Evolutionary conservation across 495 filamentous ascomycete species (phyloP).

Genomic region (Baudoinia panamericana): DNA sequence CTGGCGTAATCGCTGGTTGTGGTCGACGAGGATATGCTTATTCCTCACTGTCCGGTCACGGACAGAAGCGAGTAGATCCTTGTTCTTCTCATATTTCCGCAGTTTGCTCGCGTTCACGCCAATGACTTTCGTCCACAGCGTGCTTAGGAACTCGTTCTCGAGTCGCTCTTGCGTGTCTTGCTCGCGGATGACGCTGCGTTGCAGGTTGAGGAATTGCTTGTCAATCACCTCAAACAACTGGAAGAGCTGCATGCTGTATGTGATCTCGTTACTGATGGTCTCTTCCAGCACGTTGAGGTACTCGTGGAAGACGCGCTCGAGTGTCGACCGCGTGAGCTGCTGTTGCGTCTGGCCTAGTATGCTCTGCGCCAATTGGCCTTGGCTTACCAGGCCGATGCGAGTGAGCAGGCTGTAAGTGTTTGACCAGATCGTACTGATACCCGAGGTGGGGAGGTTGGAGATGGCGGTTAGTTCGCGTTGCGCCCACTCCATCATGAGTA

Average conservation of each 20-base stretch:
- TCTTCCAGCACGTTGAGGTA: slow-evolving; percentile 81
- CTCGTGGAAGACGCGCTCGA: slow-evolving; percentile 76
- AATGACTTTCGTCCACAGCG: slow-evolving; percentile 72
- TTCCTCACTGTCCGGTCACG: slow-evolving; percentile 72
- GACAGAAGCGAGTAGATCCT: slow-evolving; percentile 54
- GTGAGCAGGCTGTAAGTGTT: slow-evolving; percentile 69
- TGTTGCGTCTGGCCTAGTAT: slow-evolving; percentile 66
- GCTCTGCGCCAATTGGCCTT: slow-evolving; percentile 23
- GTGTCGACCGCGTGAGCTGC: slow-evolving; percentile 63
- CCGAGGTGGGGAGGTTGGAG: slow-evolving; percentile 40
- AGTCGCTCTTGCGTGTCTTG: slow-evolving; percentile 61
- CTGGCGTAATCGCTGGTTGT: slow-evolving; percentile 63
- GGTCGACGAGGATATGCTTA: slow-evolving; percentile 68
- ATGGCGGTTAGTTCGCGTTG: slow-evolving; percentile 57
- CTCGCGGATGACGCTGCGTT: slow-evolving; percentile 74
- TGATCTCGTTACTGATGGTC: slow-evolving; percentile 68
- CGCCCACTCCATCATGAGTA: slow-evolving; percentile 92
- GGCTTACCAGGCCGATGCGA: slow-evolving; percentile 22
- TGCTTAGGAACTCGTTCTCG: slow-evolving; percentile 66
- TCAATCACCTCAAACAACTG: slow-evolving; percentile 78
- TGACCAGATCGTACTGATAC: slow-evolving; percentile 54
- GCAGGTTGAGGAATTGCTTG: slow-evolving; percentile 73
- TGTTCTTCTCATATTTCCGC: slow-evolving; percentile 81
- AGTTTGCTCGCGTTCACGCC: slow-evolving; percentile 56
- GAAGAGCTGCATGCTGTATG: slow-evolving; percentile 62